Evolutionary conservation across 371 early-diverging fungal species (phyloP).

Genomic region (Catenaria anguillulae): DNA sequence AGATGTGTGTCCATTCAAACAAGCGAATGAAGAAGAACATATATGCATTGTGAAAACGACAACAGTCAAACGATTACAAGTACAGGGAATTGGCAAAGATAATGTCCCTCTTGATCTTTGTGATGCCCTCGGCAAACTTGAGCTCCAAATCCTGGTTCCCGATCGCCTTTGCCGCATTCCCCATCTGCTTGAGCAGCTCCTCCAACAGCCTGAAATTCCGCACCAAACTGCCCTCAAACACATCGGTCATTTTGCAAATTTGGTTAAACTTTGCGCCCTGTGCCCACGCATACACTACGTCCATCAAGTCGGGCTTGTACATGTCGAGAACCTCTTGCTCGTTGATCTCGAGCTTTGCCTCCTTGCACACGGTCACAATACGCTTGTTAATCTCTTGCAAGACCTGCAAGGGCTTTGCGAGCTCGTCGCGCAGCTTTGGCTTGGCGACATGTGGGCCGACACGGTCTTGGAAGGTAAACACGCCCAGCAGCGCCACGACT

Average conservation of each 20-base stretch:
- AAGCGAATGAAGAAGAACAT: too few species aligned
- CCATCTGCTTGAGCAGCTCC: constrained; percentile 93
- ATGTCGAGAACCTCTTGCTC: constrained; percentile 67
- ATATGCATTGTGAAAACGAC: too few species aligned
- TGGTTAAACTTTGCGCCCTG: constrained; percentile 88
- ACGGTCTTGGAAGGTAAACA: constrained; percentile 88
- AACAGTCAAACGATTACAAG: too few species aligned
- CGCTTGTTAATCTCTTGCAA: constrained; percentile 78
- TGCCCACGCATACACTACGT: constrained; percentile 93
- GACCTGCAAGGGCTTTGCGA: constrained; percentile 56
- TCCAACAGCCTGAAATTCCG: constrained; percentile 90
- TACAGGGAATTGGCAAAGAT: constrained; percentile 97
- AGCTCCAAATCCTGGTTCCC: constrained; percentile 94
- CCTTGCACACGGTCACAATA: constrained; percentile 71
- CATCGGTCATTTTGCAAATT: constrained; percentile 91
- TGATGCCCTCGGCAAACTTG: constrained; percentile 90
- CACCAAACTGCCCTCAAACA: constrained; percentile 97
- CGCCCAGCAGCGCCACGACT: constrained; percentile 79
- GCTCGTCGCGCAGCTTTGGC: constrained; percentile 52
- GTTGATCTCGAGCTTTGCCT: constrained; percentile 65
- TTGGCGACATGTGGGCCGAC: constrained; percentile 15
- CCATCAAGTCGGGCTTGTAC: constrained; percentile 90
- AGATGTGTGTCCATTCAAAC: too few species aligned
- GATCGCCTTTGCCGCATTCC: constrained; percentile 85
- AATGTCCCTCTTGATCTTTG: constrained; percentile 95